Base-by-base conservation (phyloP, 1,284 basidiomycete species). In the Ustilago tritici region DNA sequence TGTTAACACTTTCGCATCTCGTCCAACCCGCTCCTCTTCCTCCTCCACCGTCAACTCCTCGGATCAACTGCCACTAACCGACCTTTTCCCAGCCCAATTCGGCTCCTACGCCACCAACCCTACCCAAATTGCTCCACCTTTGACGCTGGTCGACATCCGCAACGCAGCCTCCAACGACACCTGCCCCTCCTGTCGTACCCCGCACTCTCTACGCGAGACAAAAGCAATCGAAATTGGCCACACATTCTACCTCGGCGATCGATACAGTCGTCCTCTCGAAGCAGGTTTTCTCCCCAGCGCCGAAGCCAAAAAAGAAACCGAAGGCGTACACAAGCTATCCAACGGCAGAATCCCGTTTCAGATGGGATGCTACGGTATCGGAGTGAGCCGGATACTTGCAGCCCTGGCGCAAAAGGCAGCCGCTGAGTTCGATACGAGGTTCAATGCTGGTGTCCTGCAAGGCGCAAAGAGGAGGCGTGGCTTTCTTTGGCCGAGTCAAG, bases 361-460 rank as follows among this genome's bases (percentile, higher is more conserved):
- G 59, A 87, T 87, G 87, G 87, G 87, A 0, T 87, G 87, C 60
- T 87, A 86, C 43, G 87, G 87, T 12, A 85, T 87, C 12, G 87
- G 87, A 9, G 81, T 87, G 2, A 83, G 84, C 17, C 72, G 87
- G 1, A 80, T 87, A 10, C 46, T 87, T 3, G 86, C 86, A 23
- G 81, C 84, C 0, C 63, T 87, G 10, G 87, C 86, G 0, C 84
- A 83, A 17, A 65, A 58, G 5, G 71, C 77, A 3, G 32, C 41
- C 10, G 35, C 17, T 2, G 54, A 65, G 11, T 77, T 75, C 19
- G 58, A 62, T 11, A 10, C 17, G 8, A 7, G 36, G 0, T 62
- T 58, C 58, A 43, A 59, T 38, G 54, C 17, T 15, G n/a, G 23
- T 17, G 9, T 23, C 2, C 17, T 40, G 55, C 53, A 50, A 28